Evolutionary conservation across 228 moss, liverwort and hornwort genomes (phyloP).

Genomic region (Sphagnum magellanicum): DNA sequence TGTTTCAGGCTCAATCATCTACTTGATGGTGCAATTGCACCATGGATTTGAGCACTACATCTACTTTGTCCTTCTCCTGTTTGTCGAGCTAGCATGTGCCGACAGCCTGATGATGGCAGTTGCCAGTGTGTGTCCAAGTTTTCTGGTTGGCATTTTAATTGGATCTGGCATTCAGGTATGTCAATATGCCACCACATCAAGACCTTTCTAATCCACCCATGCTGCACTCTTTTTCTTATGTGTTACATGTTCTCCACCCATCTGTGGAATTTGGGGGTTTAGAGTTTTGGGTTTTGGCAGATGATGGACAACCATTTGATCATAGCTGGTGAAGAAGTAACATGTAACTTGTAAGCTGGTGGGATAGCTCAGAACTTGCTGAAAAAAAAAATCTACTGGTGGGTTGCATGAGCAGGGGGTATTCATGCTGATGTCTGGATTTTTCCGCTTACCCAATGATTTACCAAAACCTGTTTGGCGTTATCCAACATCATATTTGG

Average conservation of each 20-base stretch:
- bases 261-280: no score
- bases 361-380: no score
- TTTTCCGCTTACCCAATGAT: slow-evolving; percentile 48
- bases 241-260: neutral
- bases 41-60: slow-evolving; percentile 27
- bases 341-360: no score
- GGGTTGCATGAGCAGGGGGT: slow-evolving; percentile 25
- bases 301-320: no score
- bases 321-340: no score
- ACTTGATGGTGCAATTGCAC: slow-evolving; percentile 46
- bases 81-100: slow-evolving; percentile 37
- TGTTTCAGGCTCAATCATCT: slow-evolving; percentile 32
- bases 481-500: slow-evolving; percentile 46
- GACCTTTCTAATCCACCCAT: neutral
- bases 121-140: slow-evolving; percentile 53
- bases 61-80: slow-evolving; percentile 52
- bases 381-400: no score
- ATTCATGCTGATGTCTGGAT: slow-evolving; percentile 54
- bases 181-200: neutral
- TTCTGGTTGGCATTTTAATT: slow-evolving; percentile 58
- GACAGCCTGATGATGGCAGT: slow-evolving; percentile 72
- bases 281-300: no score
- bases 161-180: slow-evolving; percentile 52
- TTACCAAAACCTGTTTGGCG: slow-evolving; percentile 62
- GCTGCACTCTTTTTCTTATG: neutral